phyloP scores from a whole-genome alignment of 129 eudicot species.

The Logfia minima region DNA sequence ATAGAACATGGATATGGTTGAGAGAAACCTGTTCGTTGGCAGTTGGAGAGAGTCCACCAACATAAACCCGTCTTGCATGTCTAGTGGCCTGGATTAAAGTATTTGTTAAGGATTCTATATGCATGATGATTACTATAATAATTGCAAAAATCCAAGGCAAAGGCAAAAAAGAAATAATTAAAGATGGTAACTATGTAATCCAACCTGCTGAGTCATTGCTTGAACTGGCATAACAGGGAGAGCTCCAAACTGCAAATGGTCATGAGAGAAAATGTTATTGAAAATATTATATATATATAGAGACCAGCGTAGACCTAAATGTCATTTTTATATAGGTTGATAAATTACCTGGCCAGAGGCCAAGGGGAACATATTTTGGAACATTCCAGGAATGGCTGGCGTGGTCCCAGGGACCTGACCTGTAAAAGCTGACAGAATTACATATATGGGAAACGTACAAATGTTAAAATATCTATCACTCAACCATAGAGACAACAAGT shows the following conservation, averaged over 20 bases:
- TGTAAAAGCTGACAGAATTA: conserved; percentile 46
- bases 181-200: conserved; percentile 3
- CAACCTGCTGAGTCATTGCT: conserved; percentile 99
- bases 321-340: not conserved
- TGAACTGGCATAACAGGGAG: conserved; percentile 97
- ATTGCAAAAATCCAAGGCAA: not conserved
- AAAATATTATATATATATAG: not conserved
- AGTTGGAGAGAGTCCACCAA: conserved; percentile 92
- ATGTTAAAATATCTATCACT: not conserved
- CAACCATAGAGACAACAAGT: conserved; percentile 17
- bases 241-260: conserved; percentile 61
- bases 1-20: not conserved
- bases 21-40: conserved; percentile 88
- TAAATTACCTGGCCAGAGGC: conserved; percentile 68
- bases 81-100: conserved; percentile 76
- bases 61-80: conserved; percentile 98
- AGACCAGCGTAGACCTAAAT: not conserved
- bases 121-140: not conserved
- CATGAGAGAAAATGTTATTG: not conserved
- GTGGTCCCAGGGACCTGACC: conserved; percentile 78
- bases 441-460: conserved; percentile 7
- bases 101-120: conserved; percentile 4
- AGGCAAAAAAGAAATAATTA: not conserved
- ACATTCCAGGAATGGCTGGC: conserved; percentile 74
- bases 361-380: conserved; percentile 75